These are phyloP conservation scores for Miscanthus sacchariflorus DNA, from an alignment of 202 grass and related monocot species.

Conservation along the genomic window DNA sequence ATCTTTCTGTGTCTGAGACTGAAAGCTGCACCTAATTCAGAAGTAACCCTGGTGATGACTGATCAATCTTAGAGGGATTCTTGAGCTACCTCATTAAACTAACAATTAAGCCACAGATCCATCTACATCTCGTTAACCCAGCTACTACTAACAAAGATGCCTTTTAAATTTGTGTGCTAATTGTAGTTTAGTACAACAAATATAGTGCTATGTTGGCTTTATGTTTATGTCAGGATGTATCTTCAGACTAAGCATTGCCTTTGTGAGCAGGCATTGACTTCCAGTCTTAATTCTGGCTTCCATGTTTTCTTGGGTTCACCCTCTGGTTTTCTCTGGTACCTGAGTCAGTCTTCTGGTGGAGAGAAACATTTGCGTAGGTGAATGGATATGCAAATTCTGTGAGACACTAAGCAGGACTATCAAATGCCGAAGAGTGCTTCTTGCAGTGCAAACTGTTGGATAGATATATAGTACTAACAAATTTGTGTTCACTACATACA, in stretches of 20 bases:
- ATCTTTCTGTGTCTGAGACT: neutral
- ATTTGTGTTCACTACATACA: neutral
- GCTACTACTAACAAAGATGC: neutral
- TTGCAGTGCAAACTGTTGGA: slow-evolving; percentile 47
- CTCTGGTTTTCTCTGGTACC: slow-evolving; percentile 9
- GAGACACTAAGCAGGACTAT: slow-evolving; percentile 27
- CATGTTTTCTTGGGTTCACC: slow-evolving; percentile 23
- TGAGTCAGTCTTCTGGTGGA: neutral
- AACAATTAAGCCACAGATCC: neutral
- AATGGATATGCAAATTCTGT: slow-evolving; percentile 26
- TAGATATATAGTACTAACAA: slow-evolving; percentile 14
- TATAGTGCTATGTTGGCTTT: slow-evolving; percentile 18
- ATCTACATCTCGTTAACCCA: neutral
- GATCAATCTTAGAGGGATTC: neutral
- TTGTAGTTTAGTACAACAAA: slow-evolving; percentile 10
- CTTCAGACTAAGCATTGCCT: slow-evolving; percentile 39
- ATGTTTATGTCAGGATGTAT: slow-evolving; percentile 41
- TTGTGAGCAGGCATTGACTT: neutral
- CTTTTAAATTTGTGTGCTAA: slow-evolving; percentile 9
- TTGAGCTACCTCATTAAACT: slow-evolving; percentile 22
- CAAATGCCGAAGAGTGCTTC: slow-evolving; percentile 28
- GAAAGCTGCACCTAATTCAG: neutral
- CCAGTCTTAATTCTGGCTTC: neutral
- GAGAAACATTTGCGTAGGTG: neutral
- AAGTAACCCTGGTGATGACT: neutral